Base-by-base conservation (phyloP, 257 asterid genomes). In the Linderniella brevidens region DNA sequence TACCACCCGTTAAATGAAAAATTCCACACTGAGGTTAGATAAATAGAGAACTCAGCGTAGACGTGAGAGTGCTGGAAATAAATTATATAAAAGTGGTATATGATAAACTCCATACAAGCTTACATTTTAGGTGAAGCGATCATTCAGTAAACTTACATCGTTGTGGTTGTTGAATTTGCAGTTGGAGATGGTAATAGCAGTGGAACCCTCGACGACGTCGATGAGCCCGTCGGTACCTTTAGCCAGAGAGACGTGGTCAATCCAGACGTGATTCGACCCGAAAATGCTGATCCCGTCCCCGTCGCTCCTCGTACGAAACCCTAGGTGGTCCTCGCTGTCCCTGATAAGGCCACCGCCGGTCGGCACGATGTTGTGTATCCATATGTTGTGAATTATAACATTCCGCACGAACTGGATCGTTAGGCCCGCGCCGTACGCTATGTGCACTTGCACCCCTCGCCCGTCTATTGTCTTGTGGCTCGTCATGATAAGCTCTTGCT, bases 141-240 rank as follows among this genome's bases (percentile, higher is more conserved):
- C n/a, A n/a, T n/a, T n/a, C n/a, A n/a, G n/a, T 47, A 0, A 37
- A 52, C 72, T 59, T 69, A 73, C 95, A 9, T 79, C 86, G n/a
- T 86, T 76, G 36, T 86, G 96, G 58, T 77, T 77, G 67, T 82
- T 82, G 67, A 86, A 86, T 58, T 86, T 82, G 93, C 92, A 77
- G 64, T 82, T 82, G 16, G 96, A 86, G 62, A 86, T 70, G 37
- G 94, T 86, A 19, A 86, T 54, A 0, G 96, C 94, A 0, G 94
- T 86, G 45, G 96, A 86, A 5, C 80, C 96, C 75, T 68, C 72
- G 54, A 86, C 66, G 18, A 76, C 93, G 36, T 86, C 96, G 13
- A 82, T 41, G 41, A 82, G 94, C 0, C 96, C 96, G 42, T 86
- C 96, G 0, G 63, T 57, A 29, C 65, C 74, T 29, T 35, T 71